Base-by-base conservation (phyloP, 257 asterid species). In the Nicotiana otophora region DNA sequence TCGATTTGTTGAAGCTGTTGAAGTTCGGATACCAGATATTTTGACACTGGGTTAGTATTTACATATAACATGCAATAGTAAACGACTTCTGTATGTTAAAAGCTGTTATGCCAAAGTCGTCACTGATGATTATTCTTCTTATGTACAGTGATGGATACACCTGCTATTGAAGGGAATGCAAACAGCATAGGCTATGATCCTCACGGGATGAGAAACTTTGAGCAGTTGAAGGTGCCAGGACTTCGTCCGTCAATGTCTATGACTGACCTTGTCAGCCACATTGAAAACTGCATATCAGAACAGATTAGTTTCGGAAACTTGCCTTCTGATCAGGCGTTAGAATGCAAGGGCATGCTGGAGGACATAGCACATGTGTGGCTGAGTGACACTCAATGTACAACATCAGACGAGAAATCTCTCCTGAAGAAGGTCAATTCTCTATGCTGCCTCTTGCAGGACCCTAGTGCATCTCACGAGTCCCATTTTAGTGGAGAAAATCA, bases 361-460 rank as follows among this genome's bases (percentile, higher is more conserved):
- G 87, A 86, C 86, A 88, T 95, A 66, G 63, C 87, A 3, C 84
- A 87, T 46, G 76, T 83, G 46, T 78, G 84, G 85, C 84, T 89
- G 30, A 92, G 91, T 46, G 97, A 94, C 85, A 85, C 88, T 20
- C 92, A 89, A 63, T 76, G 61, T 39, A 67, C 90, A n/a, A 61
- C 89, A 34, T 87, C 94, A 81, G 99, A 93, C 72, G 99, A 95
- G 84, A 91, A 82, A 64, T 91, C 93, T 46, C 90, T 95, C 26
- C 90, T 95, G 98, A 95, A 90, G 83, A 91, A 88, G 86, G 98
- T 95, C 66, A 85, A 94, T 57, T 95, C 98, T 30, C 97, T 95
- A 33, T 88, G 89, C 85, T 87, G 88, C 86, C 88, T 95, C 78
- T 82, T 94, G 76, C 96, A 91, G 83, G 94, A 91, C 60, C 89